Conservation (phyloP, 257 asterid species). For the Thymus quinquecostatus region DNA sequence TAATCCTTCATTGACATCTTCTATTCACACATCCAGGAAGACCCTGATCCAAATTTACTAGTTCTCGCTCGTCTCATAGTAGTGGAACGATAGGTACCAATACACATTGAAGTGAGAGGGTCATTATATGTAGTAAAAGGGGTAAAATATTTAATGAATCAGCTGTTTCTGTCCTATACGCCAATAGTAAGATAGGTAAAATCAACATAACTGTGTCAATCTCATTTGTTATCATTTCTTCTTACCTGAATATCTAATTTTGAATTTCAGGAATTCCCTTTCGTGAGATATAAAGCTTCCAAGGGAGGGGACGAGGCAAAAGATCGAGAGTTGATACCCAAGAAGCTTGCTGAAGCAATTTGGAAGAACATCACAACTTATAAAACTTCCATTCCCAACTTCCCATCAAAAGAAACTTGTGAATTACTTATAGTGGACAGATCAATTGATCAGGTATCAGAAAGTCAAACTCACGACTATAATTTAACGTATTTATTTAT, state of each 20-base stretch:
- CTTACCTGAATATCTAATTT: slow-evolving; percentile 13
- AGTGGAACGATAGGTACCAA: not conserved
- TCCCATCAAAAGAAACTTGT: slow-evolving; percentile 86
- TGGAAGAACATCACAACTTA: slow-evolving; percentile 71
- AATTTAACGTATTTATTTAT: slow-evolving; percentile 6
- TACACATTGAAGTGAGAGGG: slow-evolving; percentile 2
- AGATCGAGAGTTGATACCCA: slow-evolving; percentile 67
- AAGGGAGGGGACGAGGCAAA: slow-evolving; percentile 47
- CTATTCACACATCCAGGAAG: slow-evolving; percentile 4
- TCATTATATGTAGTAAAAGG: not conserved
- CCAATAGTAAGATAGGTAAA: slow-evolving; percentile 19
- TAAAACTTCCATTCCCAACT: slow-evolving; percentile 74
- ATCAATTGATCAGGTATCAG: slow-evolving; percentile 85
- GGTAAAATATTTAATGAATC: not conserved
- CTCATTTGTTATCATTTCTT: slow-evolving; percentile 10
- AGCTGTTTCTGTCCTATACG: slow-evolving; percentile 8
- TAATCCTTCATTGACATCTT: slow-evolving; percentile 18
- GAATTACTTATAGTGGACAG: slow-evolving; percentile 91
- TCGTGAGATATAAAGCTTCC: slow-evolving; percentile 73
- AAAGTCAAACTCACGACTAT: slow-evolving; percentile 9
- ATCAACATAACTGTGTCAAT: slow-evolving; percentile 17
- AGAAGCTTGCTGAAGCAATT: slow-evolving; percentile 77
- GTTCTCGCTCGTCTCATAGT: slow-evolving; percentile 10
- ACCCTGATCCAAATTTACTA: slow-evolving; percentile 4
- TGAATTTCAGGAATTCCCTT: slow-evolving; percentile 76